Evolutionary conservation across 2,329 filamentous ascomycete species (phyloP), one percentile per base, ranked within the genome.

Genomic region (Ophiostoma pallidulum): DNA sequence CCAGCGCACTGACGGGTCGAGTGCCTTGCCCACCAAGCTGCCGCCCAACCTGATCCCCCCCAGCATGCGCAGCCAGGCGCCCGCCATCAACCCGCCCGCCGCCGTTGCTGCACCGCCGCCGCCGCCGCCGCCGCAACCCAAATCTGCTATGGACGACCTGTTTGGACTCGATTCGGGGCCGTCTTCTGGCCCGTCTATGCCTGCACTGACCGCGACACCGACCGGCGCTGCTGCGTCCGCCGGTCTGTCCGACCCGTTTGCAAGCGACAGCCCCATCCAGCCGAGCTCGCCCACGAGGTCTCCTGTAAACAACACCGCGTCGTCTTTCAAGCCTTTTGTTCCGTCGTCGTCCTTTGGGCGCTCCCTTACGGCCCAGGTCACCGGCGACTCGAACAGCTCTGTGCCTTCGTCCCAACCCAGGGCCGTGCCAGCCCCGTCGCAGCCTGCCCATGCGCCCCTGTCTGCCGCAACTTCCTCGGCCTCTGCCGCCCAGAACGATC

Each of bases 301-400:
- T 49, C 64, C 77, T 47, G 59, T 71, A 39, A 63, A 71, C 44
- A 56, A 67, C 55, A n/a, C n/a, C n/a, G 61, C 69, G 16, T 75
- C 74, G 1, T 26, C 50, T 4, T 95, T 96, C 68, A 94, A 89
- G 66, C 88, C 90, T 1, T 98, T 98, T 65, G 69, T 92, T 38
- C 92, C 92, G 0, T 89, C 88, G 0, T 97, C 92, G 1, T 85
- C 86, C 0, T 98, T 97, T 65, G 92, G 92, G 7, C 84, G 90
- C 58, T 84, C 81, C 26, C 70, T 97, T 51, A 82, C 84, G 20
- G 74, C 82, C 2, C 86, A 94, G 55, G 74, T 75, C 22, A 94
- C 89, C 8, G 89, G 88, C 19, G 78, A 75, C 22, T 72, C 73
- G 16, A 64, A 58, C 45, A 60, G 70, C 41, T 71, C 72, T 3